Evolutionary conservation across 2,329 filamentous ascomycete species (phyloP), one percentile per base, ranked within the genome.

Genomic region (Exophiala mesophila): DNA sequence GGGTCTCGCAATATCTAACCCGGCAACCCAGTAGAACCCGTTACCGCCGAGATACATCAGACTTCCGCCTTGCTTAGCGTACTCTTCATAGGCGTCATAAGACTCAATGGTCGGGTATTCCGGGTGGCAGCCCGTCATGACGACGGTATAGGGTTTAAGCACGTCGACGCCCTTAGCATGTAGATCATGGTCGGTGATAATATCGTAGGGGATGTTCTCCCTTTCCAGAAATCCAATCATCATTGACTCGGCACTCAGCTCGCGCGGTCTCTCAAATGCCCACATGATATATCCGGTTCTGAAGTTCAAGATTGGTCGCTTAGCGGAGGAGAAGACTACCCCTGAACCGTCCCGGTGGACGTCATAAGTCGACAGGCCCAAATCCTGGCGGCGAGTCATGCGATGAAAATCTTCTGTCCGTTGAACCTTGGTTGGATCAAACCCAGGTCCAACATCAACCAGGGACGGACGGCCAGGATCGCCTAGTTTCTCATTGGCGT

Each of bases 351-450:
- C 64, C 10, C 49, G 57, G 41, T 68, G 64, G 13, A 56, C 48
- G 36, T 68, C 65, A 43, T 68, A 67, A n/a, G 55, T 43, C 1
- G 63, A 63, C 15, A 66, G 55, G 5, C 64, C 64, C 3, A 67
- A 53, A 41, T 66, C 64, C 1, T 44, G 39, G 13, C 64, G 61
- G 2, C 58, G 50, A n/a, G 43, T 46, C 33, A 65, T 49, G 16
- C 50, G 52, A n/a, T 57, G 21, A 13, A 54, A 49, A 41, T 57
- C 16, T 43, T 52, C 44, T 51, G 30, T 37, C 16, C 16, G 32
- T 15, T 29, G 33, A 23, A 41, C 40, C 12, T 36, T 38, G 19
- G 39, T 44, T 3, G 30, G 17, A 5, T 39, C 39, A 18, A 48
- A 49, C 23, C 41, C 45, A 8, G 54, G 48, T 28, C 53, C 49